These are phyloP conservation scores for Phytophthora vignae DNA, from an alignment of 352 stramenopile species.

Conservation along the genomic window DNA sequence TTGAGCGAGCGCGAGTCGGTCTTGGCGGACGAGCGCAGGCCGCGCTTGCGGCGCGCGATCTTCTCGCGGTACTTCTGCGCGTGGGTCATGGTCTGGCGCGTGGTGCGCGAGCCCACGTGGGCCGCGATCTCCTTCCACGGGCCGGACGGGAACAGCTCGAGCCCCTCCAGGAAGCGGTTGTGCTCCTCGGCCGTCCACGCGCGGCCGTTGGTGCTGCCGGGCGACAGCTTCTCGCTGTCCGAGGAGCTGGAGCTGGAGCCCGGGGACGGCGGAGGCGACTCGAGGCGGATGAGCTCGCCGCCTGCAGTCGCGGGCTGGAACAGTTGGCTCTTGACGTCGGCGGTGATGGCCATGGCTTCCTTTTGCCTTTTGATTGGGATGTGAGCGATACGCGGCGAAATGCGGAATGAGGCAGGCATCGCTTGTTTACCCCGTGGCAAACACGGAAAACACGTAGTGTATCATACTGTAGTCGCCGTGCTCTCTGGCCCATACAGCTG, in stretches of 20 bases:
- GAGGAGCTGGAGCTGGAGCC: constrained; percentile 1
- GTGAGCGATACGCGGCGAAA: constrained; percentile 25
- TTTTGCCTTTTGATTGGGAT: neutral
- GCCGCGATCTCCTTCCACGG: constrained; percentile 74
- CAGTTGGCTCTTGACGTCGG: constrained; percentile 59
- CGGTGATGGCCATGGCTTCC: constrained; percentile 49
- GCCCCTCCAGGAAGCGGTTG: constrained; percentile 63
- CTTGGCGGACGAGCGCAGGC: constrained; percentile 45
- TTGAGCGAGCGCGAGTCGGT: constrained; percentile 30
- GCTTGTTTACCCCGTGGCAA: constrained; percentile 15
- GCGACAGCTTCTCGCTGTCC: constrained; percentile 28
- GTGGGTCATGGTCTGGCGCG: constrained; percentile 67
- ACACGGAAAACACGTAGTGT: constrained; percentile 15
- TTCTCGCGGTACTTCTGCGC: constrained; percentile 70
- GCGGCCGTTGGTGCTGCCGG: constrained; percentile 38
- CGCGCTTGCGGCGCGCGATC: constrained; percentile 59
- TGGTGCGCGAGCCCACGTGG: constrained; percentile 61
- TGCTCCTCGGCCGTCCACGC: constrained; percentile 61
- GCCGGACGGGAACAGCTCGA: constrained; percentile 67
- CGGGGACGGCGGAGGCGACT: constrained; percentile 18
- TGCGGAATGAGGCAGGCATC: constrained; percentile 29
- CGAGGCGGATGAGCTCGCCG: constrained; percentile 45
- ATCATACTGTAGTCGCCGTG: constrained; percentile 16
- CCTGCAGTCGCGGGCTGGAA: constrained; percentile 31
- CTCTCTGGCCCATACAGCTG: constrained; percentile 32